Conservation (phyloP, 345 rosid genomes). For the Salix koriyanagi region DNA sequence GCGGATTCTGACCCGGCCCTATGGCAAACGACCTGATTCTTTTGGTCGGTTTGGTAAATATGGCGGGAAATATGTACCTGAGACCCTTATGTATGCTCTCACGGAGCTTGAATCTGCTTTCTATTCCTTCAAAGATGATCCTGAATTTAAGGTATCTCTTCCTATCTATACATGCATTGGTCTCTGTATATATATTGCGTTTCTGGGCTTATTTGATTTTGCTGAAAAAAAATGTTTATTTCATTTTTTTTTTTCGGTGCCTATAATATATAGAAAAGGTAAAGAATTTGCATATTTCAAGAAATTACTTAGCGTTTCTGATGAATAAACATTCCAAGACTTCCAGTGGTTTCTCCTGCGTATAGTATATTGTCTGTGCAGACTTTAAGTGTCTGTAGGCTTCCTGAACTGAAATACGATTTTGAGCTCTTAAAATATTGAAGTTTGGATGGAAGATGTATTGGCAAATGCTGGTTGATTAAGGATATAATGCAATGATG, state of each 20-base stretch:
- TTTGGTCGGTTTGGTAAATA: slow-evolving; percentile 85
- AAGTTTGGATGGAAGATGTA: not conserved
- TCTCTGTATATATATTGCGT: not conserved
- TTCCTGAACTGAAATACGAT: not conserved
- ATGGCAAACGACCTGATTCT: slow-evolving; percentile 71
- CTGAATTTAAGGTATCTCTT: slow-evolving; percentile 62
- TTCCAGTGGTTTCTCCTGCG: not conserved
- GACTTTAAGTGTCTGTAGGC: not conserved
- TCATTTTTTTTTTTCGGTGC: not conserved
- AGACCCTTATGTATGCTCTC: slow-evolving; percentile 85
- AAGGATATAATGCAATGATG: not conserved
- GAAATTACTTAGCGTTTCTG: not conserved
- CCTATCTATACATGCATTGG: not conserved
- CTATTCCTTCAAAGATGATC: slow-evolving; percentile 51
- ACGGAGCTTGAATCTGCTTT: slow-evolving; percentile 79
- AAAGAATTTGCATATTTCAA: not conserved
- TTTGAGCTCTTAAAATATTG: not conserved
- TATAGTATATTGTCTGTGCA: not conserved
- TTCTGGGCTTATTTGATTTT: not conserved
- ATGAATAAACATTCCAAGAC: not conserved
- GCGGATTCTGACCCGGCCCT: slow-evolving; percentile 27
- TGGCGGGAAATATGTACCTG: slow-evolving; percentile 93
- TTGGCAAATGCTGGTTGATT: not conserved
- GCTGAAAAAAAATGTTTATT: not conserved
- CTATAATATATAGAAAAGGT: not conserved